Conservation (phyloP, 2,329 filamentous ascomycete genomes). For the Aspergillus costaricaensis region DNA sequence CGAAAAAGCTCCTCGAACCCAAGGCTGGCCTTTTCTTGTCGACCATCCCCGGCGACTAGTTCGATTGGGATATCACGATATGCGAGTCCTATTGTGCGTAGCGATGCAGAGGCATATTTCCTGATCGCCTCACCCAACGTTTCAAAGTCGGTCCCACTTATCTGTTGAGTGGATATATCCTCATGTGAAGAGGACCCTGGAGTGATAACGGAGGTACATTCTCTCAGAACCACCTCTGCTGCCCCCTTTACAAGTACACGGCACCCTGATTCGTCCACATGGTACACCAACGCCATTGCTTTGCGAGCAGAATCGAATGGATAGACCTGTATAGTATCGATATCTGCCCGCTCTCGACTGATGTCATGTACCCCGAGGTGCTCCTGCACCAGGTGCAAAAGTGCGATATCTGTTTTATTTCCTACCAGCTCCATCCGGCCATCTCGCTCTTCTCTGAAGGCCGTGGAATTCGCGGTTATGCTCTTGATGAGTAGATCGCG, state of each 20-base stretch:
- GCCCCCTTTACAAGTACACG: constrained; percentile 40
- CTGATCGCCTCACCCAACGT: too few relatives aligned
- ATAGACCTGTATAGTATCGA: constrained; percentile 61
- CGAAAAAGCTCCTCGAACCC: not conserved
- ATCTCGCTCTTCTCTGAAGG: constrained; percentile 67
- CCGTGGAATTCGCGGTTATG: constrained; percentile 57
- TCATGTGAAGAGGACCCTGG: not conserved
- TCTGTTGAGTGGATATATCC: too few relatives aligned
- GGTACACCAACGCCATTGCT: constrained; percentile 49
- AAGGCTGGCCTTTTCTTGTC: not conserved
- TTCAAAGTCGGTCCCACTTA: too few relatives aligned
- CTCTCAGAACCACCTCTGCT: constrained; percentile 35
- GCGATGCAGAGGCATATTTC: not conserved
- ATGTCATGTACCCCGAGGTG: constrained; percentile 62
- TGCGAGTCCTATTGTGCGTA: constrained; percentile 64
- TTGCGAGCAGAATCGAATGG: constrained; percentile 71
- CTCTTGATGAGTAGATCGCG: constrained; percentile 33
- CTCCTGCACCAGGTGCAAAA: constrained; percentile 65
- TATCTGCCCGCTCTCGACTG: constrained; percentile 58
- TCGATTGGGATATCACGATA: constrained; percentile 64
- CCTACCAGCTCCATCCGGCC: constrained; percentile 56
- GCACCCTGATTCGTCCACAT: constrained; percentile 25
- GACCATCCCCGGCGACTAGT: constrained; percentile 34
- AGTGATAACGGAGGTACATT: constrained; percentile 23
- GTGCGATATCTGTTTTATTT: constrained; percentile 70